Conservation (phyloP, 1,284 basidiomycete species). For the Ceratobasidium sp. region DNA sequence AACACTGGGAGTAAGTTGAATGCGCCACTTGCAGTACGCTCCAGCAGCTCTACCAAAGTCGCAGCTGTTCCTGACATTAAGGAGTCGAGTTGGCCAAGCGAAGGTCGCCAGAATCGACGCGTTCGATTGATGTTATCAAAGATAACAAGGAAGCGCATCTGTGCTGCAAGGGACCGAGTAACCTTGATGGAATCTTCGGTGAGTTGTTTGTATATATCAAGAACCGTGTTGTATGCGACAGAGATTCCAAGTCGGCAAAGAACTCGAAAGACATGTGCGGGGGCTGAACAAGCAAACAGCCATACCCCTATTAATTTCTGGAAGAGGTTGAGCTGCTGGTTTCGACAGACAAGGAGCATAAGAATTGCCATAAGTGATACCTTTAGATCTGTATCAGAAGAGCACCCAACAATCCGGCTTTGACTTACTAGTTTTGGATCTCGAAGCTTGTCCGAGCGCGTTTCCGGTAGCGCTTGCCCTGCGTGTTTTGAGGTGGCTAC, state of each 20-base stretch:
- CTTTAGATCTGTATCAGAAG: too few relatives aligned
- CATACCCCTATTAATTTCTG: neutral
- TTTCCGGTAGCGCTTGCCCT: too few relatives aligned
- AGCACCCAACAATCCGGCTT: too few relatives aligned
- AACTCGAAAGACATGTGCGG: neutral
- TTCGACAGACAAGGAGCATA: too few relatives aligned
- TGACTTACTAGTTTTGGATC: too few relatives aligned
- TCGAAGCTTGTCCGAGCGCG: too few relatives aligned
- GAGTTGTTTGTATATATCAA: neutral
- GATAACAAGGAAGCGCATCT: slow-evolving; percentile 6
- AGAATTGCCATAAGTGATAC: too few relatives aligned
- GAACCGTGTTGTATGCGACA: neutral
- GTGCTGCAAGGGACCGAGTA: neutral
- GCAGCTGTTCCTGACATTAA: slow-evolving; percentile 16
- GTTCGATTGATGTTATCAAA: slow-evolving; percentile 21
- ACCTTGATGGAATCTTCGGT: neutral
- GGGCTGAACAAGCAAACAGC: neutral
- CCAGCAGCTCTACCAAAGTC: neutral
- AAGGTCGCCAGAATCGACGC: neutral
- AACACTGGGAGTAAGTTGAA: neutral
- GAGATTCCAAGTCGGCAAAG: neutral
- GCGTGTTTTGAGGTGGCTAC: too few relatives aligned
- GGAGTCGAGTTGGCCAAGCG: slow-evolving; percentile 1
- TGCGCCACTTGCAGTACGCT: neutral
- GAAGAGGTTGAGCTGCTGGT: too few relatives aligned